Evolutionary conservation across 345 rosid species (phyloP).

Genomic region (Hevea brasiliensis): DNA sequence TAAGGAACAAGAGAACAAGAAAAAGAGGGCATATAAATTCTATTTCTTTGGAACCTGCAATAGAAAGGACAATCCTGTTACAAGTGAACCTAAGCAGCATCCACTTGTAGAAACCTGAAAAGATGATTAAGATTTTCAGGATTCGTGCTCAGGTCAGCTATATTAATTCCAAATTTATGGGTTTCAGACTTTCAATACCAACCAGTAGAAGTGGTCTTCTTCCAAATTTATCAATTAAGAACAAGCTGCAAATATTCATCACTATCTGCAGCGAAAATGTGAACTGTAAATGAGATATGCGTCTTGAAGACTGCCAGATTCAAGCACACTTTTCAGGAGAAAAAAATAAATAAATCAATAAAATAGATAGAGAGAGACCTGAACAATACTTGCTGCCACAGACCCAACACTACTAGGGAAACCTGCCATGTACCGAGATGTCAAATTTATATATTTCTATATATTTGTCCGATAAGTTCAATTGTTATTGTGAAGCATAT

Average conservation of each 20-base stretch:
- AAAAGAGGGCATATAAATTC: neutral
- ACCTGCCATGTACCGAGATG: constrained; percentile 19
- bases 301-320: no score
- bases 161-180: neutral
- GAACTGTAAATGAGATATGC: neutral
- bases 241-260: constrained; percentile 13
- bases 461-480: neutral
- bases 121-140: neutral
- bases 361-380: no score
- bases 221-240: no score
- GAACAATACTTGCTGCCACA: constrained; percentile 26
- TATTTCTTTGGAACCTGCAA: constrained; percentile 34
- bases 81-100: constrained; percentile 32
- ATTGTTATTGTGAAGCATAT: neutral
- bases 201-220: constrained; percentile 50
- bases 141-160: neutral
- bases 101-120: constrained; percentile 39
- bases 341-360: no score
- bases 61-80: constrained; percentile 47
- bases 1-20: neutral
- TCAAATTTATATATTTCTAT: neutral
- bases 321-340: no score
- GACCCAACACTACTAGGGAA: constrained; percentile 37
- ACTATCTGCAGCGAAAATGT: neutral
- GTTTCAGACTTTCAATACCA: neutral